Percentiles rank a stretch among this genome's conserved stretches.
These are phyloP conservation scores for Kodamaea neixiangensis DNA, from an alignment of 805 yeast genomes.

Conservation along the genomic window DNA sequence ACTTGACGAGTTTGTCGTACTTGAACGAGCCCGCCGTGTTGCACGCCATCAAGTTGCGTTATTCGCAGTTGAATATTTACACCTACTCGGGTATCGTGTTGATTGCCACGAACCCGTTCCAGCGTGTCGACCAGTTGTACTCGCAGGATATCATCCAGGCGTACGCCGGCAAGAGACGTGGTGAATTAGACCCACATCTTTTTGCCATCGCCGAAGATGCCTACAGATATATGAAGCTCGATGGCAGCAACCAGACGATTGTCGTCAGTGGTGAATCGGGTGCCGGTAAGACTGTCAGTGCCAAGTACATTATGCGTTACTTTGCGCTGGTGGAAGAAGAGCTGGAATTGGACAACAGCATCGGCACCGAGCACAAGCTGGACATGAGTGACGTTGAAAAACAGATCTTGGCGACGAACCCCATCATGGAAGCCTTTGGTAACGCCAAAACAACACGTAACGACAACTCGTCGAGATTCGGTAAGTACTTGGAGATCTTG, in stretches of 20 bases:
- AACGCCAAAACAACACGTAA: constrained; percentile 97
- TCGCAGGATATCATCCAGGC: constrained; percentile 93
- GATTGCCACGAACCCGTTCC: constrained; percentile 96
- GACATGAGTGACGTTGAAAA: constrained; percentile 91
- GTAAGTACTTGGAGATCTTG: constrained; percentile 90
- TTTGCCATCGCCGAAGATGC: constrained; percentile 99
- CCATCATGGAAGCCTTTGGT: constrained; percentile 97
- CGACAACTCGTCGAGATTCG: constrained; percentile 96
- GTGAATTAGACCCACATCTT: constrained; percentile 94
- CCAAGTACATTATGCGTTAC: constrained; percentile 96
- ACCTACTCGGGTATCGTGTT: constrained; percentile 96
- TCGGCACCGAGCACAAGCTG: constrained; percentile 39
- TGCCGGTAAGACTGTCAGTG: constrained; percentile 97
- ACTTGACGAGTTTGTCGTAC: constrained; percentile 87
- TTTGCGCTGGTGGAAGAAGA: constrained; percentile 86
- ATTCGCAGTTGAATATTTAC: constrained; percentile 85
- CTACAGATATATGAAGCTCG: constrained; percentile 88
- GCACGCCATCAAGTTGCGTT: constrained; percentile 88
- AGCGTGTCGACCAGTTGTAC: constrained; percentile 85
- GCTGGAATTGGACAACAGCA: constrained; percentile 31
- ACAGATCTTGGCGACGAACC: constrained; percentile 94
- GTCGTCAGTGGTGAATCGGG: constrained; percentile 98
- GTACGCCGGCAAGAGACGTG: constrained; percentile 88
- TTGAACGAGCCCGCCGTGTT: constrained; percentile 95
- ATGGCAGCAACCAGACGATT: constrained; percentile 85